A percentile compares a stretch with the other conserved stretches of the same genome.
Conservation (phyloP, 225 moss, liverwort and hornwort species). For the Marchantia paleacea region DNA sequence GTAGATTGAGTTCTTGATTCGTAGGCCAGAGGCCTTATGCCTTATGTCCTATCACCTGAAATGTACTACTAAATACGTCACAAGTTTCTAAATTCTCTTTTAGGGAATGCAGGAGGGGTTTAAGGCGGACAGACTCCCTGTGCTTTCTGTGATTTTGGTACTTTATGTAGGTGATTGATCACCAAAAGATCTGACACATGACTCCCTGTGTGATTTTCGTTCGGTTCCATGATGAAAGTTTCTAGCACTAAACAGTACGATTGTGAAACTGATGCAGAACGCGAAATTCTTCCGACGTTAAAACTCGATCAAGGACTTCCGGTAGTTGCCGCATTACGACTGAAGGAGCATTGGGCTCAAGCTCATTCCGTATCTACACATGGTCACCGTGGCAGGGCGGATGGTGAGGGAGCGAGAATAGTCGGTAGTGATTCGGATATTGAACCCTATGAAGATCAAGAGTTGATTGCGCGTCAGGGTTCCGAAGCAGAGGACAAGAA, state of each 20-base stretch:
- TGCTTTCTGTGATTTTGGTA: neutral
- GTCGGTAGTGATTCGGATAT: conserved; percentile 15
- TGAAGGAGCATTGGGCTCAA: conserved; percentile 16
- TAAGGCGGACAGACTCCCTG: neutral
- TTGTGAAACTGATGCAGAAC: conserved; percentile 16
- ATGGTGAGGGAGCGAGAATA: conserved; percentile 24
- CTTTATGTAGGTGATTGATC: no score
- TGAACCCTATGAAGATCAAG: conserved; percentile 30
- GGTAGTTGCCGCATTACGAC: conserved; percentile 1
- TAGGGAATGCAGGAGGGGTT: neutral
- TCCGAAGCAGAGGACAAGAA: conserved; percentile 22
- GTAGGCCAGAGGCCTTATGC: no score
- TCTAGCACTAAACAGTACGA: neutral
- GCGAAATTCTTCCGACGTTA: conserved; percentile 20
- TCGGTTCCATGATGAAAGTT: neutral
- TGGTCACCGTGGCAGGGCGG: conserved; percentile 4
- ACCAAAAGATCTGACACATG: no score
- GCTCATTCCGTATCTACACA: conserved; percentile 31
- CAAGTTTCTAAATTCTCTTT: neutral
- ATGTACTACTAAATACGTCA: no score
- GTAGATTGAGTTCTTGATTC: no score
- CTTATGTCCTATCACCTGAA: no score
- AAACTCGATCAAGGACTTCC: conserved; percentile 18
- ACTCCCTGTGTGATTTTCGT: neutral
- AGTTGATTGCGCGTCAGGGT: conserved; percentile 15